These are phyloP conservation scores for Galium porrigens DNA, from an alignment of 305 asterid genomes.

Conservation along the genomic window DNA sequence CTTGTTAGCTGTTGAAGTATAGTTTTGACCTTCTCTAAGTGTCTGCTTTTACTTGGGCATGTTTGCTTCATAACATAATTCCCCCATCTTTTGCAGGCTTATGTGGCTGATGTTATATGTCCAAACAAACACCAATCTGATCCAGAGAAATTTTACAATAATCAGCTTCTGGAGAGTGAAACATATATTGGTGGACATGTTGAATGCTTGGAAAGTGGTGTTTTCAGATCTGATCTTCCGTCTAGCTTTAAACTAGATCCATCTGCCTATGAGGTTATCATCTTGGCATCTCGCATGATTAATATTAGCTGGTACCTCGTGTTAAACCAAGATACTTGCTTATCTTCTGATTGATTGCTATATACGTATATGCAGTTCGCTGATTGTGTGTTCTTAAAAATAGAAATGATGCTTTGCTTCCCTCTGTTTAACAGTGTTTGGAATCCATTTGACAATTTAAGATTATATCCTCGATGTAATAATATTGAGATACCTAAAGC, in stretches of 20 bases:
- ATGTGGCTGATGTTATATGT: slow-evolving; percentile 80
- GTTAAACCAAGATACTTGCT: background rate
- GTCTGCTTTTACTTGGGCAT: background rate
- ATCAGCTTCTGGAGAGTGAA: slow-evolving; percentile 86
- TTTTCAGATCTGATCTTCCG: slow-evolving; percentile 96
- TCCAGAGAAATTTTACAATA: slow-evolving; percentile 81
- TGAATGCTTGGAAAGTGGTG: slow-evolving; percentile 98
- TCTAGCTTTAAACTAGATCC: slow-evolving; percentile 89
- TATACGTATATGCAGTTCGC: background rate
- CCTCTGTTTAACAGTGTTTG: background rate
- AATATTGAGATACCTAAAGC: background rate
- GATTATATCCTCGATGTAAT: background rate
- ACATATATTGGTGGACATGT: slow-evolving; percentile 98
- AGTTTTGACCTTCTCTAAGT: background rate
- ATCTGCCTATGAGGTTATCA: slow-evolving; percentile 64
- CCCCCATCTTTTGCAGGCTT: slow-evolving; percentile 49
- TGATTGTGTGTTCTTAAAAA: background rate
- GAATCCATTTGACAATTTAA: background rate
- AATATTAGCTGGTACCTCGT: background rate
- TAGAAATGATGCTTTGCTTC: background rate
- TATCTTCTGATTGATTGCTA: background rate
- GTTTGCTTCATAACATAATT: slow-evolving; percentile 9
- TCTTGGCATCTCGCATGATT: slow-evolving; percentile 10
- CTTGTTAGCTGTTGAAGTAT: background rate
- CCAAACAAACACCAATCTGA: slow-evolving; percentile 97